phyloP scores from a whole-genome alignment of 805 yeast genomes.

The Cyberlindnera mrakii region DNA sequence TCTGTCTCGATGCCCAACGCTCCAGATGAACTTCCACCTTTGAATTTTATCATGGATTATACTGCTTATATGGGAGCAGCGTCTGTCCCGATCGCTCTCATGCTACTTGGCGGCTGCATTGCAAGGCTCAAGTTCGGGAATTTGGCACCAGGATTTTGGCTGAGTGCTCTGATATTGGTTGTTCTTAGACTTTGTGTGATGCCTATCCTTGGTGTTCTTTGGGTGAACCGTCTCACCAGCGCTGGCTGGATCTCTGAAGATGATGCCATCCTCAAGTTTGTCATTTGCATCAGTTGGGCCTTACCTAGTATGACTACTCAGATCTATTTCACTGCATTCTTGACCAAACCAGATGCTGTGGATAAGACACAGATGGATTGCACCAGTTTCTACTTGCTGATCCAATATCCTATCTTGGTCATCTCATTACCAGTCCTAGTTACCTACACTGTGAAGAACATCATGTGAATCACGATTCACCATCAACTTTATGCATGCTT shows the following conservation, averaged over 20 bases:
- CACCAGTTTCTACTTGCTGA: conserved; percentile 66
- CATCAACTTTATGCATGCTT: no score
- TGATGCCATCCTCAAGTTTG: conserved; percentile 55
- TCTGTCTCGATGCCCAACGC: conserved; percentile 55
- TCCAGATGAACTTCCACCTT: conserved; percentile 80
- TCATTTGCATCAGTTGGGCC: conserved; percentile 68
- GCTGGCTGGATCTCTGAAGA: conserved; percentile 59
- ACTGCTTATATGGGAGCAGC: conserved; percentile 79
- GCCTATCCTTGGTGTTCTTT: conserved; percentile 74
- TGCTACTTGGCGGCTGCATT: conserved; percentile 81
- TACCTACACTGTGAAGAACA: conserved; percentile 15
- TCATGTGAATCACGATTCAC: not conserved
- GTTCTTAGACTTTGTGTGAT: conserved; percentile 54
- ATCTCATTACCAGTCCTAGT: conserved; percentile 65
- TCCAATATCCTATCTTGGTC: conserved; percentile 64
- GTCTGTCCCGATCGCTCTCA: conserved; percentile 80
- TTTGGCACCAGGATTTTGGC: conserved; percentile 68
- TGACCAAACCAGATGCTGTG: conserved; percentile 55
- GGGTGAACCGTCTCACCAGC: conserved; percentile 51
- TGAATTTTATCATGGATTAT: conserved; percentile 80
- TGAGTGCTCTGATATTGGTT: conserved; percentile 54
- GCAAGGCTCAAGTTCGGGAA: conserved; percentile 59
- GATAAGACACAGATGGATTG: conserved; percentile 68
- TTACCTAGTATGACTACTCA: conserved; percentile 87
- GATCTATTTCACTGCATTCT: conserved; percentile 83